Conservation (phyloP, 768 basidiomycete species). For the Termitomyces sp. region DNA sequence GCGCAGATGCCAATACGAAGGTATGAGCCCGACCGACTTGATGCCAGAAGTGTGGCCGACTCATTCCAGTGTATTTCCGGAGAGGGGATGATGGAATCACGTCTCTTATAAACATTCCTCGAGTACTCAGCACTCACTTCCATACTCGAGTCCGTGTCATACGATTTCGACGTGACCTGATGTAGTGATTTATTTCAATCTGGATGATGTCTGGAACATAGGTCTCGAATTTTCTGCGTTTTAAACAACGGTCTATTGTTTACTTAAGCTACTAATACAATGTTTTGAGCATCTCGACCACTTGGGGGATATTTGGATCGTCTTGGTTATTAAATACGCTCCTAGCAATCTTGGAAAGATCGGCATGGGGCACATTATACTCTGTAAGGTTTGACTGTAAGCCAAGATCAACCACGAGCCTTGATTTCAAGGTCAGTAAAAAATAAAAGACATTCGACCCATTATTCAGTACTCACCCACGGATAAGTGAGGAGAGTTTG, state of each 20-base stretch:
- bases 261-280: conserved; percentile 27
- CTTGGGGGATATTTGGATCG: conserved; percentile 31
- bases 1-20: conserved; percentile 3
- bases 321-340: conserved; percentile 39
- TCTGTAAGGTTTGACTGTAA: conserved; percentile 51
- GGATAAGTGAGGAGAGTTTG: conserved; percentile 48
- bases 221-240: conserved; percentile 2
- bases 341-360: conserved; percentile 50
- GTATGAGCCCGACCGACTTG: conserved; percentile 11
- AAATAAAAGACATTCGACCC: too few relatives aligned
- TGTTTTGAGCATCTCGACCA: conserved; percentile 45
- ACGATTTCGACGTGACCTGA: conserved; percentile 1
- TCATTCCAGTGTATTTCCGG: conserved; percentile 14
- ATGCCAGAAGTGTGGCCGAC: conserved; percentile 17
- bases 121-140: not conserved
- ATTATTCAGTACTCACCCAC: conserved; percentile 36
- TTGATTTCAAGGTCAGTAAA: conserved; percentile 18
- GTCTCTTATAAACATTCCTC: conserved; percentile 7
- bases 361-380: conserved; percentile 58
- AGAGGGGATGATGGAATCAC: conserved; percentile 4
- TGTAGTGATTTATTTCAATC: not conserved
- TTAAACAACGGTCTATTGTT: not conserved
- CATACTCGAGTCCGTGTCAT: conserved; percentile 2
- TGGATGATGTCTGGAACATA: conserved; percentile 8
- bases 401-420: conserved; percentile 57